Evolutionary conservation across 2,329 filamentous ascomycete species (phyloP), one percentile per base, ranked within the genome.

Genomic region (Aureobasidium sp.): DNA sequence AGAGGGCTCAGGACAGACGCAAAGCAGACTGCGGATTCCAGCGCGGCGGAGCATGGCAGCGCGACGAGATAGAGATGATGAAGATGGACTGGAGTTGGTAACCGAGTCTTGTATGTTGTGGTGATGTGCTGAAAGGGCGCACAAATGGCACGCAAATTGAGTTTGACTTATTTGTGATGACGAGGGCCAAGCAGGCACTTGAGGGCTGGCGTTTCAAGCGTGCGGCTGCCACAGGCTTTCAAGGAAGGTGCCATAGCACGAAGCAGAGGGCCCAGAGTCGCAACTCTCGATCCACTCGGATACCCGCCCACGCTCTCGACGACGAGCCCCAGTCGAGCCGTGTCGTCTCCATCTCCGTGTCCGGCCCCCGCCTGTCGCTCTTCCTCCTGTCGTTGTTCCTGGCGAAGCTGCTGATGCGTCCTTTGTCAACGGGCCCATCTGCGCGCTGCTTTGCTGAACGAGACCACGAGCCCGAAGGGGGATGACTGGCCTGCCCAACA

Each of bases 371-470:
- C 17, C 47, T 7, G 51, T 42, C 20, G 22, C 49, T 20, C 22
- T 25, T 25, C 22, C 22, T 25, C 12, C 27, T 31, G 49, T n/a
- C 15, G 31, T 53, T 14, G 17, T 36, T 51, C n/a, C 48, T 51
- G 49, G 1, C 22, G 7, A 29, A 55, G 51, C 27, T 42, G 51
- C 51, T 41, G 51, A 57, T 57, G 53, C 53, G 53, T 45, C 39
- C 53, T 57, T 45, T 45, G 39, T 36, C 53, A 5, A 57, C 53
- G 27, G 25, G 17, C 22, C 37, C 51, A 41, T 55, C 53, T 36
- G 39, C 52, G 52, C 52, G 52, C 37, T 56, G 52, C 52, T 44
- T 44, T 56, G 52, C 53, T 57, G 53, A 57, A 57, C 53, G 34
- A 44, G 53, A 57, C 49, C 17, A 51, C 53, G 39, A 29, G 22